A percentile compares a stretch with the other conserved stretches of the same genome.
These are phyloP conservation scores for Penicillium simplicissimum DNA, from an alignment of 495 filamentous ascomycete species.

Conservation along the genomic window DNA sequence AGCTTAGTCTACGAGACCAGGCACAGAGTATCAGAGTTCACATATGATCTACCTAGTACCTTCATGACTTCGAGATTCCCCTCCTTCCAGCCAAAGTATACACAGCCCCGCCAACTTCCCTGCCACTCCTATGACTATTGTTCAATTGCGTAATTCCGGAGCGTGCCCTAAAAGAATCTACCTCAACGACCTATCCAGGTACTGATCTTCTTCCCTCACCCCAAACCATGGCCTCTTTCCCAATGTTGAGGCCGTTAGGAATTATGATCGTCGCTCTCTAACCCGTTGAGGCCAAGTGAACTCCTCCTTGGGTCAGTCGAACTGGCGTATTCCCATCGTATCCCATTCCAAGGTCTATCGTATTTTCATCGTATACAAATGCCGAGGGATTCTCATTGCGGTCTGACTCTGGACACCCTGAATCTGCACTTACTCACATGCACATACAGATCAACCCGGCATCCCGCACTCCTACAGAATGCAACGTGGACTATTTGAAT, in stretches of 20 bases:
- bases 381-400: slow-evolving; percentile 8
- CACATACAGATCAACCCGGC: background rate
- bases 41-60: background rate
- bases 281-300: background rate
- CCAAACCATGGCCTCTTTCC: background rate
- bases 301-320: background rate
- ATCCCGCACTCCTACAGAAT: background rate
- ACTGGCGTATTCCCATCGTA: slow-evolving; percentile 3
- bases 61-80: background rate
- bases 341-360: slow-evolving; percentile 5
- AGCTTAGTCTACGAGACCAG: too few species aligned
- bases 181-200: background rate
- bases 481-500: slow-evolving; percentile 7
- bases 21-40: too few species aligned
- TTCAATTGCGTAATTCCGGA: too few species aligned
- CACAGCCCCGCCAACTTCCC: background rate
- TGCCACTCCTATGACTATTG: too few species aligned
- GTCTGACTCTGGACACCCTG: background rate
- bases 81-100: background rate
- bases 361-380: slow-evolving; percentile 19
- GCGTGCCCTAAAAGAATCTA: background rate
- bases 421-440: background rate
- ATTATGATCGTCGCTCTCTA: background rate
- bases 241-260: background rate
- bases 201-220: background rate